Evolutionary conservation across 1,139 yeast genomes (phyloP), one percentile per base, ranked within the genome.

Genomic region (Pichia terricola): DNA sequence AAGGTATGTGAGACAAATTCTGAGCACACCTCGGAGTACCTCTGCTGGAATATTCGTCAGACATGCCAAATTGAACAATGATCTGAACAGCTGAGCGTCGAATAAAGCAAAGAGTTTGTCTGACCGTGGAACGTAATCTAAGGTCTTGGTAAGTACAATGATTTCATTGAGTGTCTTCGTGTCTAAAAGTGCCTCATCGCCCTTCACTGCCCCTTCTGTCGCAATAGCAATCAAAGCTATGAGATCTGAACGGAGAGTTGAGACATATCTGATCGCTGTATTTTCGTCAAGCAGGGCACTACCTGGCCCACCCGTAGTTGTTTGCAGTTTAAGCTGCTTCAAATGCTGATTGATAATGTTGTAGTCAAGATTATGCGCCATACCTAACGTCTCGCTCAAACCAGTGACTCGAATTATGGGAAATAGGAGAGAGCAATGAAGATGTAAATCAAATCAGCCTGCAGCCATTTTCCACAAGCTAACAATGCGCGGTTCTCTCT

Each of bases 121-220:
- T 10, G 70, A 63, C 27, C 61, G 61, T 2, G 73, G 70, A 11
- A 70, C 70, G 32, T 66, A 63, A 45, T 75, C 80, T 43, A 75
- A 62, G 34, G 72, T 63, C 53, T 73, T 75, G 33, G 79, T 77
- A 45, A 75, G 61, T 6, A 75, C 76, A 11, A 75, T 75, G 9
- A 75, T 73, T 25, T 72, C 67, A 55, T 75, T 75, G 45, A 73
- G 64, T 11, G 39, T 37, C 10, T 40, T 44, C 32, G 32, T 30
- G 32, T 30, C 32, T 2, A 47, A 22, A 32, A 26, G 35, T 2
- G 42, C 7, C 8, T 41, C 37, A 22, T 4, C 25, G 22, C 8
- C 10, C 4, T 6, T n/a, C 8, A 5, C 7, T 6, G 39, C 28
- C 6, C 27, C 5, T 22, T 11, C 28, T 3, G 40, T 11, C 9